Evolutionary conservation across 2,329 filamentous ascomycete genomes (phyloP), one percentile per base, ranked within the genome.

Genomic region (Fusarium hostae): DNA sequence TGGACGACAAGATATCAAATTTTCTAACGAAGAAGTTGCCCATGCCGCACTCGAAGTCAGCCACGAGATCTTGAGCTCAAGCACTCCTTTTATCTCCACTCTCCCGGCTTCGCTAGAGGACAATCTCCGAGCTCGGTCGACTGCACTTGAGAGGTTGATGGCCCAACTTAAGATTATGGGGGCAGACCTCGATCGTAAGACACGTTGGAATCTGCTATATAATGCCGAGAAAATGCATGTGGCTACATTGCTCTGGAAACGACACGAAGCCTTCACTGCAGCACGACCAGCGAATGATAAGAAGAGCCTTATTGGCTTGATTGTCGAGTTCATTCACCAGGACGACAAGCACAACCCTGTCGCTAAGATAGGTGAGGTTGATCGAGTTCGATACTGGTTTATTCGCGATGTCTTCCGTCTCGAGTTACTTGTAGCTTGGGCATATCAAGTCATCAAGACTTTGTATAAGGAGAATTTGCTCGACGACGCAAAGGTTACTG

Each of bases 201-300:
- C 91, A 3, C 90, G 90, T 73, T 98, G 95, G 94, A 86, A 88
- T 69, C 82, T 99, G 35, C 84, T 99, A n/a, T 93, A 91, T 86
- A 91, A 95, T 76, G 95, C 95, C 0, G 96, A 99, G 80, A 97
- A 95, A 81, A 88, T 98, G 82, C 90, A 92, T 45, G 93, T 94
- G 39, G 94, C 94, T 22, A 87, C 88, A 66, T 86, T 90, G 48
- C 86, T 98, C 40, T 98, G 95, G 94, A 90, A 90, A 68, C 86
- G 89, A 58, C 94, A 97, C 76, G 93, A 97, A 77, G 84, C 85
- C 11, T 91, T 91, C 56, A 86, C 91, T 11, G 85, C 88, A 56
- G 85, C 85, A 55, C 88, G 89, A 13, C 84, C 88, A 18, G 84
- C 86, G 22, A 87, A 88, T 40, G 86, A 89, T 44, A 90, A 91